Base-by-base conservation (phyloP, 495 filamentous ascomycete genomes). In the Aspergillus incahuasiensis region DNA sequence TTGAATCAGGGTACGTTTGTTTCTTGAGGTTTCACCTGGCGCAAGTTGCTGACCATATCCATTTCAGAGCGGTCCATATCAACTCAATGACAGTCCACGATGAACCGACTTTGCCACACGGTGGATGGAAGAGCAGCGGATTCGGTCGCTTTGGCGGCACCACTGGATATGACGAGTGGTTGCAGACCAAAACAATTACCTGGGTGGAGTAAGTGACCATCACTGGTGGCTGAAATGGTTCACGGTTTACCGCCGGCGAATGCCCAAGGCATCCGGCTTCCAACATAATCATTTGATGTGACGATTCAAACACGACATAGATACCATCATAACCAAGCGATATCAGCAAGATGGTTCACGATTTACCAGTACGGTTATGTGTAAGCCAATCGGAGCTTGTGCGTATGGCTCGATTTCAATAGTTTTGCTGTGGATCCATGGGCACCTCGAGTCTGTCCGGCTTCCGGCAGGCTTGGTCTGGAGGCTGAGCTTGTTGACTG, bases 61-160 rank as follows among this genome's bases (percentile, higher is more conserved):
- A 38, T 22, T 43, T 18, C 54, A 75, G 73, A n/a, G 87, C 87
- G 21, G 88, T 97, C 24, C 91, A 96, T 67, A 92, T 96, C 64
- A 97, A 97, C 67, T 79, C 74, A 32, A 84, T 91, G 82, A 89
- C 85, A 3, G 78, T 96, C 1, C 90, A 96, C 64, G 92, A 97
- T 57, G 91, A 95, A 72, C 69, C 82, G 12, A 74, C 74, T 18
- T 65, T 95, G 53, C 89, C 91, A 5, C 90, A 95, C 70, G 91
- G 92, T 21, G 92, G 91, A 25, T 83, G 82, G 63, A 97, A 97
- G 80, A 81, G 81, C 49, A 91, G 86, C 61, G 92, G 92, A 9
- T 92, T 82, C 66, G 92, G 91, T n/a, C 72, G 83, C 1, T 86
- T 86, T 68, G 81, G 80, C 56, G 81, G 71, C 11, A 61, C 68